Evolutionary conservation across 495 filamentous ascomycete genomes (phyloP).

Genomic region (Penicillium cataractarum): DNA sequence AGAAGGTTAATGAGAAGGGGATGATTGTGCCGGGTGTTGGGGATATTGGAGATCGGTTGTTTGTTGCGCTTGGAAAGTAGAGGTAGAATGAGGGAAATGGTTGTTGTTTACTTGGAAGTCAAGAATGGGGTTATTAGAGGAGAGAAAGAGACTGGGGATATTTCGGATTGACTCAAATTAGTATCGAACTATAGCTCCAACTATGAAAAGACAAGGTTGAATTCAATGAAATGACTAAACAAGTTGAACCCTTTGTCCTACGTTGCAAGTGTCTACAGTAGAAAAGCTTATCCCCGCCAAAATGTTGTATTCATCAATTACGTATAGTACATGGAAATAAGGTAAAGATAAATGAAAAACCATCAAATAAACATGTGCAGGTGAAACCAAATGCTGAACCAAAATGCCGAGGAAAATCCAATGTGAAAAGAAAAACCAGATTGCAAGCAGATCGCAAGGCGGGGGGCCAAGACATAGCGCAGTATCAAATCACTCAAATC

Average conservation of each 20-base stretch:
- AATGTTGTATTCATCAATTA: constrained; percentile 45
- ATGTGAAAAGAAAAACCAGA: constrained; percentile 7
- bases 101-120: background rate
- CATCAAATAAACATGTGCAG: constrained; percentile 20
- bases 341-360: constrained; percentile 25
- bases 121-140: background rate
- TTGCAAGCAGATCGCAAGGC: constrained; percentile 8
- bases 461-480: background rate
- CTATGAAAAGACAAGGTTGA: background rate
- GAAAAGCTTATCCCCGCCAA: constrained; percentile 34
- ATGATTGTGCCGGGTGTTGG: constrained; percentile 93
- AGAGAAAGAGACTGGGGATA: background rate
- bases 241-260: background rate
- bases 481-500: constrained; percentile 13
- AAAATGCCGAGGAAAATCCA: constrained; percentile 14
- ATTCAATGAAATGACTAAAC: background rate
- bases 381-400: constrained; percentile 29
- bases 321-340: constrained; percentile 51
- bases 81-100: too few relatives aligned
- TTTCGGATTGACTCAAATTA: background rate
- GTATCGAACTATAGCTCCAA: background rate
- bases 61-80: constrained; percentile 90
- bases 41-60: constrained; percentile 91
- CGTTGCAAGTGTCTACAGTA: background rate
- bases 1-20: constrained; percentile 67